A percentile compares a stretch with the other conserved stretches of the same genome.
Conservation (phyloP, 176 grass and related monocot genomes). For the Bolboschoenus planiculmis region DNA sequence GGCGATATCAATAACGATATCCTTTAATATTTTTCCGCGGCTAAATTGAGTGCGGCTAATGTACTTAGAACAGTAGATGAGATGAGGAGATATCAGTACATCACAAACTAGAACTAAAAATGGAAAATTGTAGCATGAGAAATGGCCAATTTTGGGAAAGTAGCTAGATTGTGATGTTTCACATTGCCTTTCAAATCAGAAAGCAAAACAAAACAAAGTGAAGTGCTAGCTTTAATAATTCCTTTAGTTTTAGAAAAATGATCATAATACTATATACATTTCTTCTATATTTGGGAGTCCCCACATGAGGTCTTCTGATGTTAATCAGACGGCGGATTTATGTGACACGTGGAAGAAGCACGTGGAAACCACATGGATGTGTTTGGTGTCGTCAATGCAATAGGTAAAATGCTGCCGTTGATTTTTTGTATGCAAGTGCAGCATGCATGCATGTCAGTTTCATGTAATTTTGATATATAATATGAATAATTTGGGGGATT, state of each 20-base stretch:
- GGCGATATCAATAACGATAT: no score
- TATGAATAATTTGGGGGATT: not conserved
- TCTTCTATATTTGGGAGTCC: not conserved
- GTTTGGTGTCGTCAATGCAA: not conserved
- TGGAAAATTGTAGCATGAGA: not conserved
- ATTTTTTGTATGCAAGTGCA: not conserved
- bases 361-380: not conserved
- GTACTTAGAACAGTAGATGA: not conserved
- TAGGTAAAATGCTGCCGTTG: not conserved
- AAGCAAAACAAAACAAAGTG: not conserved
- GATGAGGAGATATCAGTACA: not conserved
- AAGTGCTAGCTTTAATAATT: no score
- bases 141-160: conserved; percentile 1
- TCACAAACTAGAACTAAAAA: not conserved
- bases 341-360: not conserved
- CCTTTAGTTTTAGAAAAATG: not conserved
- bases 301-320: not conserved
- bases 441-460: not conserved
- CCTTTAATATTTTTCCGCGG: no score
- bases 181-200: conserved; percentile 8
- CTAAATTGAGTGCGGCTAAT: not conserved
- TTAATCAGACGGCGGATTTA: not conserved
- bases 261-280: no score
- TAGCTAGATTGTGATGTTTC: conserved; percentile 10
- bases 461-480: not conserved